Base-by-base conservation (phyloP, 2,329 filamentous ascomycete species). In the Microthyrium microscopicum region DNA sequence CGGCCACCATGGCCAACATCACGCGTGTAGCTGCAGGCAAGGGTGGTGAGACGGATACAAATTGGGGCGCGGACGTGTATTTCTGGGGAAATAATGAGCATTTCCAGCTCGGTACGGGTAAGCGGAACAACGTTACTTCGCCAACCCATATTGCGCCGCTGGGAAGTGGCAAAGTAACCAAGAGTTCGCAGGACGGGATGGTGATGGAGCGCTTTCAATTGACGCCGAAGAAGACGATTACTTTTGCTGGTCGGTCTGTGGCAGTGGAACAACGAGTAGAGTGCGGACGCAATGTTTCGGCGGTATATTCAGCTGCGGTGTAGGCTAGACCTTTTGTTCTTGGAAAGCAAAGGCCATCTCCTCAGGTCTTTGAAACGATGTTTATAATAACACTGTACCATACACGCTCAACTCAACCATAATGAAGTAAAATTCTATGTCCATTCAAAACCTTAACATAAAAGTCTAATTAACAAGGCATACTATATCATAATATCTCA, bases 21-120 rank as follows among this genome's bases (percentile, higher is more conserved):
- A 80, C 80, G 1, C 64, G 73, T 34, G 64, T 84, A 5, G 66
- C 74, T 2, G 58, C 64, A 2, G 51, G 46, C 39, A 56, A 50
- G 34, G 44, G 53, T 12, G 65, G 66, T 2, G 60, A 70, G 26
- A 77, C 80, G 42, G 78, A 84, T 46, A 82, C 75, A 2, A 85
- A 89, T 50, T 93, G 76, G 71, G 89, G 89, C 31, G 73, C 78
- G 4, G 89, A 95, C 51, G 75, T 85, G 20, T 53, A 95, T 2
- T 91, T 82, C 63, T 98, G 85, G 82, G 89, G 89, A 40, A 83
- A 83, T 34, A 98, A 95, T 47, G 85, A 95, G 58, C 71, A 77
- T 51, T 94, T 79, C 54, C 89, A 98, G 56, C 69, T 98, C 18
- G 89, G 89, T 9, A 94, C 79, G 1, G 85, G 89, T 19, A 91